Evolutionary conservation across 2,329 filamentous ascomycete species (phyloP).

Genomic region (Dryadomyces quercus-mongolicae): DNA sequence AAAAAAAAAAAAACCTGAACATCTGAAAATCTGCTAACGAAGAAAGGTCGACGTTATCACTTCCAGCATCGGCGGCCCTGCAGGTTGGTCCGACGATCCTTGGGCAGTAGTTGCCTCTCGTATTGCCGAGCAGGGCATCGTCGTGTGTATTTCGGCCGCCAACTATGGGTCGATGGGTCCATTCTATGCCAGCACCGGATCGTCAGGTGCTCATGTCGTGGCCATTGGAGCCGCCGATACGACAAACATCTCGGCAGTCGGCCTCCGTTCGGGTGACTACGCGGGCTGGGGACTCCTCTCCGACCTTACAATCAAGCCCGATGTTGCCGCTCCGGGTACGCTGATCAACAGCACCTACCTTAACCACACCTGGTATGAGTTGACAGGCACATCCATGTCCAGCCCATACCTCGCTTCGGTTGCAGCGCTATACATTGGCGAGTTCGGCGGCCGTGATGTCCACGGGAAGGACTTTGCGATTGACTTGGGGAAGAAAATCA

Average conservation of each 20-base stretch:
- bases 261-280: constrained; percentile 22
- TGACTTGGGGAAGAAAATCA: constrained; percentile 18
- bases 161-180: constrained; percentile 23
- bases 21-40: too few relatives aligned
- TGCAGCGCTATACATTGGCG: constrained; percentile 24
- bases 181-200: constrained; percentile 6
- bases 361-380: constrained; percentile 2
- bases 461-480: constrained; percentile 19
- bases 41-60: constrained; percentile 39
- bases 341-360: constrained; percentile 33
- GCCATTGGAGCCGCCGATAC: constrained; percentile 30
- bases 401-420: constrained; percentile 34
- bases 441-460: constrained; percentile 18
- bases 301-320: constrained; percentile 29
- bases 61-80: constrained; percentile 36
- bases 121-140: constrained; percentile 40
- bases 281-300: constrained; percentile 31
- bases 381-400: constrained; percentile 37
- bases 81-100: constrained; percentile 39
- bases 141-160: constrained; percentile 40
- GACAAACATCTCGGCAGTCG: constrained; percentile 20
- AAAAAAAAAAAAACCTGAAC: too few relatives aligned
- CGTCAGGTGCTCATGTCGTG: constrained; percentile 27
- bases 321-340: constrained; percentile 29
- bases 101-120: constrained; percentile 37